Base-by-base conservation (phyloP, 805 yeast genomes). In the Kuraishia ogatae region DNA sequence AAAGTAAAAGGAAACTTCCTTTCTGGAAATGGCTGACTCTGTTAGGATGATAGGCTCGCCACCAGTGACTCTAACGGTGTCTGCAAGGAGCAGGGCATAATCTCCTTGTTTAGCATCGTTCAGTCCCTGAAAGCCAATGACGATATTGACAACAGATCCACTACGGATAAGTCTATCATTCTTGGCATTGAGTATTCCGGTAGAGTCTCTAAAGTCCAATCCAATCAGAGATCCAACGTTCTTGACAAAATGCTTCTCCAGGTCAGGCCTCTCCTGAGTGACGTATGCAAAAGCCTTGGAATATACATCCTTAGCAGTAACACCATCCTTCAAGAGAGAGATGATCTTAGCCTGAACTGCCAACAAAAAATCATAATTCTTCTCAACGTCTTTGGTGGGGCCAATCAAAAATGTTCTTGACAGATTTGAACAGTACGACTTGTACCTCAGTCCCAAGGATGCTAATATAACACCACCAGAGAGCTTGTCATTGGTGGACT, bases 141-240 rank as follows among this genome's bases (percentile, higher is more conserved):
- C 83, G 56, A 93, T 71, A 50, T 89, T 83, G 54, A 90, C 78
- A 21, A 89, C 83, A 62, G 89, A 84, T 48, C 92, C 93, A 57
- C 84, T 86, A 56, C 78, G 78, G 53, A 93, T 72, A 22, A 67
- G 71, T 60, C 93, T 77, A 47, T 85, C 87, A 67, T 83, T 87
- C 63, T 88, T 91, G 24, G 81, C 77, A 64, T 87, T 88, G 54
- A 93, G 73, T 19, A 90, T 76, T 59, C 88, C 82, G 1, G 85
- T 73, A 0, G 92, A 78, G 68, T 91, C 97, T 70, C 96, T 80
- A 65, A 89, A 89, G 64, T 90, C 97, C 58, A 93, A 79, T 57
- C 98, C 98, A 55, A 89, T 85, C 56, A 89, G 75, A 80, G 94
- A 89, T 54, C 98, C 98, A 59, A 85, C 80, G 63, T 89, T 89